A percentile compares a stretch with the other conserved stretches of the same genome.
Evolutionary conservation across 257 asterid species (phyloP).

Genomic region (Solanum verrucosum): DNA sequence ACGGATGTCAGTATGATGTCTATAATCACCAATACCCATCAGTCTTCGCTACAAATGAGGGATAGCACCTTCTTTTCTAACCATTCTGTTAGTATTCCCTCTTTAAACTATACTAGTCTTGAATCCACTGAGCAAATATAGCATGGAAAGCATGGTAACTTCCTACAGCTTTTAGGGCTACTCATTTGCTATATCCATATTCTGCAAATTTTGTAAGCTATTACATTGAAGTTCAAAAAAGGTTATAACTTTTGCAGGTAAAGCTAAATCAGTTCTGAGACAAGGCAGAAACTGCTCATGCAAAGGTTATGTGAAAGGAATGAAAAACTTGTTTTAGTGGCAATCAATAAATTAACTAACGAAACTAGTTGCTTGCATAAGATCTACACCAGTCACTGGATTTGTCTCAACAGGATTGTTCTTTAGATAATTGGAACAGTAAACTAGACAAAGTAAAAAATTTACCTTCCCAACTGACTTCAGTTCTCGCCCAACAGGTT

Average conservation of each 20-base stretch:
- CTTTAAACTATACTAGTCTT: not conserved
- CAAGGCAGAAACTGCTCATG: not conserved
- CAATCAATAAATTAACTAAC: not conserved
- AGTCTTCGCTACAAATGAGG: not conserved
- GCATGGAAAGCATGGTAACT: not conserved
- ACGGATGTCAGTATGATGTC: not conserved
- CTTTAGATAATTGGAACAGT: not conserved
- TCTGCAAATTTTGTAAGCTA: not conserved
- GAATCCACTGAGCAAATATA: not conserved
- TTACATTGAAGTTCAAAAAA: not conserved
- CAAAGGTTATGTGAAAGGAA: not conserved
- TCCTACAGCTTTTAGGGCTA: not conserved
- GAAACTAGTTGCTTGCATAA: not conserved
- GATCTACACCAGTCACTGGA: not conserved
- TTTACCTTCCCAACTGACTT: conserved; percentile 64
- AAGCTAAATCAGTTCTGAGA: not conserved
- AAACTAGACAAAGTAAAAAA: not conserved
- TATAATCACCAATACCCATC: not conserved
- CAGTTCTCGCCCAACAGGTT: conserved; percentile 90
- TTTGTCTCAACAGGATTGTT: not conserved
- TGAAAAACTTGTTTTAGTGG: not conserved
- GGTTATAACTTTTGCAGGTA: not conserved
- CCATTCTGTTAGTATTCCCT: not conserved
- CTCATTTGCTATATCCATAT: not conserved
- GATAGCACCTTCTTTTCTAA: not conserved